Evolutionary conservation across 345 rosid species (phyloP).

Genomic region (Linum tenue): DNA sequence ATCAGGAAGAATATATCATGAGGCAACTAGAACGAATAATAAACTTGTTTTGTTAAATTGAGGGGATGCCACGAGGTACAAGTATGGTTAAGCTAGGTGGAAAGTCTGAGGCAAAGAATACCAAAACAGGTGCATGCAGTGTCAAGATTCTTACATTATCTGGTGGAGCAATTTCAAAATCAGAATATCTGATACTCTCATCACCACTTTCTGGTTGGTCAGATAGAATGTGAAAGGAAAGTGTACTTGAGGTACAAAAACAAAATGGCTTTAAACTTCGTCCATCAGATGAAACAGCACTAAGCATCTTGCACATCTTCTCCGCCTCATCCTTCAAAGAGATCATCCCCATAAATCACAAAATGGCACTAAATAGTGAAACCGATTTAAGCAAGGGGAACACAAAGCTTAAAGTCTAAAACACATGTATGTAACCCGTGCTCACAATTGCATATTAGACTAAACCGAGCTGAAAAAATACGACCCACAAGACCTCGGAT

Average conservation of each 20-base stretch:
- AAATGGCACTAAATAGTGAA: neutral
- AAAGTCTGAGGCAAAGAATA: neutral
- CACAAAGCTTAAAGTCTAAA: neutral
- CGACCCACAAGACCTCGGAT: no score
- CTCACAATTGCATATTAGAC: no score
- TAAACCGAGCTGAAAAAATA: no score
- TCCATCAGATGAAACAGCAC: constrained; percentile 32
- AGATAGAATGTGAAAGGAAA: constrained; percentile 49
- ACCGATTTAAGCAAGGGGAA: no score
- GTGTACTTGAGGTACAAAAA: constrained; percentile 41
- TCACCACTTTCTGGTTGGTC: constrained; percentile 27
- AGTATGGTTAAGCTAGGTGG: neutral
- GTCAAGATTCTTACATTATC: constrained; percentile 45
- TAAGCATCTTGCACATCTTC: constrained; percentile 48
- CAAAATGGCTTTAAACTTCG: constrained; percentile 35
- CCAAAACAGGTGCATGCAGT: neutral
- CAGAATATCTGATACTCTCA: constrained; percentile 23
- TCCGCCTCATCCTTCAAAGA: constrained; percentile 55
- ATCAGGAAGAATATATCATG: neutral
- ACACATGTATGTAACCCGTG: neutral
- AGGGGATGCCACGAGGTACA: neutral
- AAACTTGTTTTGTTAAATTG: neutral
- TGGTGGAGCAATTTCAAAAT: constrained; percentile 26
- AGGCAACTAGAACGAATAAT: neutral
- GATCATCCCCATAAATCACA: constrained; percentile 6